Evolutionary conservation across 202 grass and related monocot genomes (phyloP), one percentile per base, ranked within the genome.

Genomic region (Setaria italica): DNA sequence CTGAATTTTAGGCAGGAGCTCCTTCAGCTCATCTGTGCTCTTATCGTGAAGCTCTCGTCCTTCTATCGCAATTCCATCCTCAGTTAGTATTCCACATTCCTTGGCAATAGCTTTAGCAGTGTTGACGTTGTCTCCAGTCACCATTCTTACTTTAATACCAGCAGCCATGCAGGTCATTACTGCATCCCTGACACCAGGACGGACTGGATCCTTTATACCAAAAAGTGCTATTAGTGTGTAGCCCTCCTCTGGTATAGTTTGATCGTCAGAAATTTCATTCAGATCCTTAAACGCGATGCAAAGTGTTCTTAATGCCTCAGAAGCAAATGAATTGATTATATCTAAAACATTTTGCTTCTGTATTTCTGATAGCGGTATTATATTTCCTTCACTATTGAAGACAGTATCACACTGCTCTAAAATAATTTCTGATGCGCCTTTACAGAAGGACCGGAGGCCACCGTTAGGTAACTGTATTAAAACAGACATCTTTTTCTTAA

Each of bases 91-190:
- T 79, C 95, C 93, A 73, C 95, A 98, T 83, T 98, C 93, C 83
- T 90, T 94, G 13, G 95, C 95, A 62, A 98, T 98, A 58, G 95
- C 95, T 83, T 94, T 98, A 77, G 95, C 95, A 37, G 95, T 98
- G 87, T 98, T 91, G 60, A 98, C 95, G 51, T 95, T 98, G 39
- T 98, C 95, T 59, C 93, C 93, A 0, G 95, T 98, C 12, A 98
- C 91, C 93, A 98, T 98, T 60, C 86, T 90, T 68, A 98, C 91
- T 34, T 75, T 89, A 89, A 98, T 89, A 82, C 93, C 95, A 58
- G 95, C 95, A 86, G 90, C 88, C 70, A 89, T 84, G 72, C 95
- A 98, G 33, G 77, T 88, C 90, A 89, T 85, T 72, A 98, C 91
- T 8, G 95, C 91, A 80, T 98, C 91, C 82, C 84, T 95, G 49